Conservation (phyloP, 2,329 filamentous ascomycete species). For the Emergomyces africanus region DNA sequence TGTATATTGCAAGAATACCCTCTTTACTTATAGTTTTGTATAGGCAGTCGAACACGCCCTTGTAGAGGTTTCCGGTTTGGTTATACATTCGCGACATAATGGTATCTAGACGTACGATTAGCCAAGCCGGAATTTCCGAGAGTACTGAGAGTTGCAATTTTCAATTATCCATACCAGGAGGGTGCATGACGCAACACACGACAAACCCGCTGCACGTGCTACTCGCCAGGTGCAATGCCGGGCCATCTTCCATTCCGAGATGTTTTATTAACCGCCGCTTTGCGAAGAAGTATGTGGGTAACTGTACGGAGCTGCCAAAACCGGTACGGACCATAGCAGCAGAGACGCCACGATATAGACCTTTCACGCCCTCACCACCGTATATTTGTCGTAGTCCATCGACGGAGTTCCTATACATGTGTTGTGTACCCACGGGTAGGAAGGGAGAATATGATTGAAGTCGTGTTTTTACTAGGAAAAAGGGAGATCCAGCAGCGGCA, state of each 20-base stretch:
- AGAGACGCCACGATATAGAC: constrained; percentile 78
- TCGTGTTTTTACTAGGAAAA: constrained; percentile 95
- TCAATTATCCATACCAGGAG: constrained; percentile 53
- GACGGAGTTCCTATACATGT: constrained; percentile 72
- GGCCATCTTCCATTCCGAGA: constrained; percentile 79
- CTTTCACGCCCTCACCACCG: constrained; percentile 58
- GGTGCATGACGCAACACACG: constrained; percentile 96
- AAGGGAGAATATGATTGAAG: constrained; percentile 89
- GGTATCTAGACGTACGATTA: constrained; percentile 48
- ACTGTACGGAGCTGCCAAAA: constrained; percentile 88
- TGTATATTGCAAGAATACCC: constrained; percentile 87
- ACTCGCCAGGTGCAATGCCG: constrained; percentile 74
- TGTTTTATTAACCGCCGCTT: constrained; percentile 76
- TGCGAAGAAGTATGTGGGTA: constrained; percentile 96
- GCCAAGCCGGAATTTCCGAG: constrained; percentile 1
- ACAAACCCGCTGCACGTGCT: constrained; percentile 88
- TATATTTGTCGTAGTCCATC: constrained; percentile 79
- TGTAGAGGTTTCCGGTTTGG: constrained; percentile 95
- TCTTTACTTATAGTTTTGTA: constrained; percentile 85
- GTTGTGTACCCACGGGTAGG: constrained; percentile 91
- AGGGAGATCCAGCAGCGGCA: constrained; percentile 84
- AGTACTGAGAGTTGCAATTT: background rate
- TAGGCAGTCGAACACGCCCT: constrained; percentile 81
- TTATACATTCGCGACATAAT: constrained; percentile 99
- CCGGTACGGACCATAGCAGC: constrained; percentile 94